Percentiles rank a stretch among this genome's conserved stretches.
Evolutionary conservation across 345 rosid genomes (phyloP).

Genomic region (Sisymbrium irio): DNA sequence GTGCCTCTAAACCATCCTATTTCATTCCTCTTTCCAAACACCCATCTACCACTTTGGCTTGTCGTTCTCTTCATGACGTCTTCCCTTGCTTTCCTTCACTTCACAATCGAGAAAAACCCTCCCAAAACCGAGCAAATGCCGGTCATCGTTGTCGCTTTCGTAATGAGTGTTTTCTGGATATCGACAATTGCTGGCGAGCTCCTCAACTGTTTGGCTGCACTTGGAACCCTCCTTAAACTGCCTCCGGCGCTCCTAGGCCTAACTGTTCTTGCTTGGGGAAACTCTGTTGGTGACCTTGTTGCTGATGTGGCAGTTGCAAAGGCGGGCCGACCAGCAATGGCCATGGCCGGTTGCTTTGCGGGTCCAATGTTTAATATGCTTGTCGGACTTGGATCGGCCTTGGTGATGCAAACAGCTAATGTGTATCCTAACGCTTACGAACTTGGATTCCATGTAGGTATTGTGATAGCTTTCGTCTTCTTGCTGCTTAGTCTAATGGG

Average conservation of each 20-base stretch:
- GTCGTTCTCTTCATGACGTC: slow-evolving; percentile 63
- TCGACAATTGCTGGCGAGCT: slow-evolving; percentile 93
- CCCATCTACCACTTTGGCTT: slow-evolving; percentile 79
- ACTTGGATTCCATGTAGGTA: slow-evolving; percentile 76
- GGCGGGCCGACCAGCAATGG: slow-evolving; percentile 98
- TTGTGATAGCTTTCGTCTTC: slow-evolving; percentile 86
- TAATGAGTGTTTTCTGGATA: slow-evolving; percentile 98
- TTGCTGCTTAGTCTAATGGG: slow-evolving; percentile 89
- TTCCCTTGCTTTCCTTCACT: slow-evolving; percentile 74
- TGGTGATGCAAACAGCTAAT: slow-evolving; percentile 72
- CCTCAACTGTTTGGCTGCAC: slow-evolving; percentile 78
- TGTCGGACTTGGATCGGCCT: slow-evolving; percentile 85
- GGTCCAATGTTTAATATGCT: slow-evolving; percentile 99
- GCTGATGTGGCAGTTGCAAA: slow-evolving; percentile 96
- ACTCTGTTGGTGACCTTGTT: slow-evolving; percentile 95
- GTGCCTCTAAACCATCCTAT: slow-evolving; percentile 78
- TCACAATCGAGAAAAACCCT: slow-evolving; percentile 69
- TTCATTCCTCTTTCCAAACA: slow-evolving; percentile 68
- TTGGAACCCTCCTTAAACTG: slow-evolving; percentile 69
- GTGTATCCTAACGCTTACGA: slow-evolving; percentile 74
- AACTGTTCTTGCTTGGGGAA: slow-evolving; percentile 97
- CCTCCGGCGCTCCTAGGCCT: slow-evolving; percentile 88
- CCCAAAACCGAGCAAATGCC: slow-evolving; percentile 81
- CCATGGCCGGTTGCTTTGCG: slow-evolving; percentile 99
- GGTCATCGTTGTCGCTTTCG: slow-evolving; percentile 60